phyloP scores from a whole-genome alignment of 2,329 filamentous ascomycete genomes.

The Xylaria sp. region DNA sequence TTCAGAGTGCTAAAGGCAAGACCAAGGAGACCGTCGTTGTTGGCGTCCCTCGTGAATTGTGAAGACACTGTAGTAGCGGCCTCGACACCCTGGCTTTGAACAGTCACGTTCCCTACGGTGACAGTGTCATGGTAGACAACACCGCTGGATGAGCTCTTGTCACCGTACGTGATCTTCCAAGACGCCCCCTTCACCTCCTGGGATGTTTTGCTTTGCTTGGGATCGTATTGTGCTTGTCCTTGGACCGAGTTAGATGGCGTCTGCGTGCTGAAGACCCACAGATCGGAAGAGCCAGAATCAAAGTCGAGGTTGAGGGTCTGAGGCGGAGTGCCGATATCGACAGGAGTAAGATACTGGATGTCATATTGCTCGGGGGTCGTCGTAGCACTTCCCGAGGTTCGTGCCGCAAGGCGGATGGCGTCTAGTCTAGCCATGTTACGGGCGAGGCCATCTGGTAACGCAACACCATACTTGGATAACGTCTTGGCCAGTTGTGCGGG shows the following conservation, averaged over 20 bases:
- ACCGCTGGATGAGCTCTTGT: constrained; percentile 50
- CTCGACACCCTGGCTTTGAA: constrained; percentile 49
- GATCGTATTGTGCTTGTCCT: constrained; percentile 47
- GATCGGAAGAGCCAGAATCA: constrained; percentile 50
- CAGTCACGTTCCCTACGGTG: constrained; percentile 46
- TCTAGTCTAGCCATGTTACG: constrained; percentile 39
- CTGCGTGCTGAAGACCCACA: constrained; percentile 51
- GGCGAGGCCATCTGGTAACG: constrained; percentile 43
- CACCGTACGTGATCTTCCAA: constrained; percentile 51
- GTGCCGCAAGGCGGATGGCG: constrained; percentile 28
- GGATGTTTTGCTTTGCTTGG: constrained; percentile 43
- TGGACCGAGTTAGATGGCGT: constrained; percentile 33
- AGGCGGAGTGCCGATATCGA: constrained; percentile 48
- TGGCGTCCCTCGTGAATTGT: constrained; percentile 48
- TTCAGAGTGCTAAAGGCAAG: constrained; percentile 51
- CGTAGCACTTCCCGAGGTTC: constrained; percentile 42
- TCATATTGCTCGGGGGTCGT: constrained; percentile 45
- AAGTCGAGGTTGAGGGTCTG: constrained; percentile 49
- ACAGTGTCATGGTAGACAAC: constrained; percentile 50
- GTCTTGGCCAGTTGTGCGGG: constrained; percentile 45
- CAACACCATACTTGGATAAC: constrained; percentile 45
- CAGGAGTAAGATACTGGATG: constrained; percentile 47
- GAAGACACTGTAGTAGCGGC: constrained; percentile 44
- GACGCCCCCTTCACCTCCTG: constrained; percentile 41
- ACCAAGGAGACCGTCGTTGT: constrained; percentile 50